Conservation (phyloP, 139 green algal species). For the Diplosphaera chodatii region DNA sequence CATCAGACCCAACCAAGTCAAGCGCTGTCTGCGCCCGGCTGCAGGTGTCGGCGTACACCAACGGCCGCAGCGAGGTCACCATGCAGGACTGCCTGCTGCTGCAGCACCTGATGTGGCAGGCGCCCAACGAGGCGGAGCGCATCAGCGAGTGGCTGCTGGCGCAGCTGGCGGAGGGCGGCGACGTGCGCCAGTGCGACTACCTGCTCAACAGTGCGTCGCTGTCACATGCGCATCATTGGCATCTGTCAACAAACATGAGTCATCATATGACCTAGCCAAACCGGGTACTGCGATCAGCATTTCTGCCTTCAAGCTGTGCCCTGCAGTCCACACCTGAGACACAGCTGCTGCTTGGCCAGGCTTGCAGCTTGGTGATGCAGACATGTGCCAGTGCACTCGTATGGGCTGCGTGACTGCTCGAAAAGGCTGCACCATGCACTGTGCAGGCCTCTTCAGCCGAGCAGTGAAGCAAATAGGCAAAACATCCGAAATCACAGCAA, state of each 20-base stretch:
- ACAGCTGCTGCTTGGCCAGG: too few species aligned
- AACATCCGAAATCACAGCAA: neutral
- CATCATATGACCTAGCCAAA: too few species aligned
- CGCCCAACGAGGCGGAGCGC: conserved; percentile 59
- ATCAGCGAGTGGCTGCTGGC: conserved; percentile 77
- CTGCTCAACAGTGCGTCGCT: conserved; percentile 14
- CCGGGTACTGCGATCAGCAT: too few species aligned
- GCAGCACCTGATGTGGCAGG: conserved; percentile 82
- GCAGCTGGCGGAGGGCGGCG: conserved; percentile 62
- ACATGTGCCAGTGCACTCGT: neutral
- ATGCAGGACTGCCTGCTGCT: conserved; percentile 83
- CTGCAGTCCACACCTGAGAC: too few species aligned
- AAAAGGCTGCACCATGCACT: too few species aligned
- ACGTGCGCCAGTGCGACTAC: conserved; percentile 59
- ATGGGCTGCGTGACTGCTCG: too few species aligned
- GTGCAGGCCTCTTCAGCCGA: conserved; percentile 34
- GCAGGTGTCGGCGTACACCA: conserved; percentile 74
- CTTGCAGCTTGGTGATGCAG: too few species aligned
- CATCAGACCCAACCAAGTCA: too few species aligned
- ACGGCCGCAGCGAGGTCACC: conserved; percentile 54
- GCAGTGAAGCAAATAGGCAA: conserved; percentile 37
- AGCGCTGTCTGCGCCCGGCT: too few species aligned
- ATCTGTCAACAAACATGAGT: too few species aligned
- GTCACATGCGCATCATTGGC: too few species aligned
- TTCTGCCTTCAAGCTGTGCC: too few species aligned